Evolutionary conservation across 441 rosid genomes (phyloP), one percentile per base, ranked within the genome.

Genomic region (Syzygium syzygioides): DNA sequence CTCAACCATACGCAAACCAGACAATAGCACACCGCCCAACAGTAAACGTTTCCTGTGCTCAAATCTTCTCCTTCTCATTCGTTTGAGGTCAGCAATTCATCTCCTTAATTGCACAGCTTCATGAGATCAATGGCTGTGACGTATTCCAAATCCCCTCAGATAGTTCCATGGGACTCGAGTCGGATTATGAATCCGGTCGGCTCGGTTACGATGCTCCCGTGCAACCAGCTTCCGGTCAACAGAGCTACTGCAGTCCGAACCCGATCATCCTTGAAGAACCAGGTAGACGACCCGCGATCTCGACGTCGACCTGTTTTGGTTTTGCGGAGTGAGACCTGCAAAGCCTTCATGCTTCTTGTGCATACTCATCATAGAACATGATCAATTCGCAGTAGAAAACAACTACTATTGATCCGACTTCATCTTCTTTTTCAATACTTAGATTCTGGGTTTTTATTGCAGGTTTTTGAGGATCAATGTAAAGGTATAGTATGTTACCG

Each of bases 401-500:
- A 1, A 28, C 18, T 30, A n/a, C 48, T 37, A n/a, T 30, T 14
- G 48, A 28, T 28, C 53, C 12, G 45, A 80, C 62, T n/a, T 45
- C 86, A 80, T 87, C 89, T n/a, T 57, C 86, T 34, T 79, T 79
- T 50, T 19, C 48, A 2, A 48, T 19, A 57, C 60, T 23, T 68
- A 83, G 89, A 85, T 87, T 54, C 30, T 6, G 25, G 54, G 9
- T 10, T 76, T 25, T 37, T 56, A 20, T 71, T 55, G 55, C 93
- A 96, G 98, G 94, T 95, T 14, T 98, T 95, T 86, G 99, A 97
- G 95, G 96, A 97, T 90, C 92, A 86, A 45, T 91, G 93, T 1
- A 93, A 94, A 91, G 99, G 99, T 26, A 93, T 98, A 87, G 90
- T 95, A 62, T 98, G 99, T 88, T 97, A 97, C 71, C 93, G 87